Percentiles rank a stretch among this genome's conserved stretches.
These are phyloP conservation scores for Talaromyces nanjingensis DNA, from an alignment of 495 filamentous ascomycete genomes.

Conservation along the genomic window DNA sequence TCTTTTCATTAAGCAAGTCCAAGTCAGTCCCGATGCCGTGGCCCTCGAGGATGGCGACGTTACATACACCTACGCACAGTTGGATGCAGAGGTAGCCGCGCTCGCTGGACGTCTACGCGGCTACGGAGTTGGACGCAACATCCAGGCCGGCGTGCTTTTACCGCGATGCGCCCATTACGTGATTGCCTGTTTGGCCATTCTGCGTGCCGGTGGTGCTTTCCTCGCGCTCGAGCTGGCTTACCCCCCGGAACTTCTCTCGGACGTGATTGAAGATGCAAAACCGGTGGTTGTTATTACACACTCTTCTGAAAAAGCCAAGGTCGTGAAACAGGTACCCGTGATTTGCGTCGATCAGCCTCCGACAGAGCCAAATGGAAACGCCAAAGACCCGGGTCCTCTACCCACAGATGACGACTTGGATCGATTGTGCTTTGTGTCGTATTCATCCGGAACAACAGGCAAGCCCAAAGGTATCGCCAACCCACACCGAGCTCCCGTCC, in stretches of 20 bases:
- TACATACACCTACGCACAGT: conserved; percentile 53
- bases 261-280: conserved; percentile 59
- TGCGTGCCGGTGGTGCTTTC: conserved; percentile 64
- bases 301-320: conserved; percentile 44
- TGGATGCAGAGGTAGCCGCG: conserved; percentile 48
- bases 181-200: conserved; percentile 59
- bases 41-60: conserved; percentile 53
- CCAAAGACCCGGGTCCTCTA: conserved; percentile 31
- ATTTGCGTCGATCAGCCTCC: conserved; percentile 47
- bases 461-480: conserved; percentile 66
- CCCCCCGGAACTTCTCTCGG: conserved; percentile 54
- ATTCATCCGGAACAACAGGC: conserved; percentile 61
- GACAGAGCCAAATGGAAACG: conserved; percentile 27
- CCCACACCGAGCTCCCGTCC: conserved; percentile 57
- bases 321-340: conserved; percentile 46
- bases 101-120: conserved; percentile 48
- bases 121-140: conserved; percentile 54
- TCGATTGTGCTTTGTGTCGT: conserved; percentile 58
- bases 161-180: conserved; percentile 63
- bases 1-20: conserved; percentile 51
- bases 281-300: conserved; percentile 57
- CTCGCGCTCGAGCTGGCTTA: conserved; percentile 65
- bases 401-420: conserved; percentile 56
- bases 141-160: conserved; percentile 57
- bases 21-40: conserved; percentile 48